Evolutionary conservation across 2,329 filamentous ascomycete genomes (phyloP).

Genomic region (Metarhizium guizhouense): DNA sequence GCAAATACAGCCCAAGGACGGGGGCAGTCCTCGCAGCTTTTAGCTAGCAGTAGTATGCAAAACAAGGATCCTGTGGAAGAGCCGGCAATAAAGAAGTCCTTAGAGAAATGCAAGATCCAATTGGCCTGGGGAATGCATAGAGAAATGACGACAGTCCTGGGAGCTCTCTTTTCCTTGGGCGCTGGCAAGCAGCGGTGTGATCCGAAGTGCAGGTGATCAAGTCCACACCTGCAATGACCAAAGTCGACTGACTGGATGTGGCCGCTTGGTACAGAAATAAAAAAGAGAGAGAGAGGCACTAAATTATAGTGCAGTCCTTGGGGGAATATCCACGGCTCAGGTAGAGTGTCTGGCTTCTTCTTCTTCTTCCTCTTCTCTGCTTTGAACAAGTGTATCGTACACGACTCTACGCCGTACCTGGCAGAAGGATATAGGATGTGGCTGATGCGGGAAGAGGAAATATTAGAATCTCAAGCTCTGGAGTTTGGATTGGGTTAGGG

Average conservation of each 20-base stretch:
- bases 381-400: not conserved
- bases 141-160: slow-evolving; percentile 1
- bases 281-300: not conserved
- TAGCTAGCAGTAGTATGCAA: not conserved
- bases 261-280: not conserved
- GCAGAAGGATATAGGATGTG: not conserved
- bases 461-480: not conserved
- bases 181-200: slow-evolving; percentile 6
- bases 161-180: not conserved
- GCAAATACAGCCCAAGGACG: not conserved
- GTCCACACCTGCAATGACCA: slow-evolving; percentile 4
- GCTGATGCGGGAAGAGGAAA: not conserved
- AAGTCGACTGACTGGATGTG: slow-evolving; percentile 4
- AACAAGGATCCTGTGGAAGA: not conserved
- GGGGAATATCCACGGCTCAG: not conserved
- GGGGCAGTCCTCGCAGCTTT: not conserved
- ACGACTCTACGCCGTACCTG: not conserved
- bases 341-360: not conserved
- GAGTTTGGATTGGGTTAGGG: not conserved
- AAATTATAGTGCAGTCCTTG: slow-evolving; percentile 7
- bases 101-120: slow-evolving; percentile 3
- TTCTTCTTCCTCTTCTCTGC: not conserved
- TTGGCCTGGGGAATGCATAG: slow-evolving; percentile 1
- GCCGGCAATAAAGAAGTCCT: not conserved
- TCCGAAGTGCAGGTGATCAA: slow-evolving; percentile 6